These are phyloP conservation scores for Coniosporium apollinis DNA, from an alignment of 495 filamentous ascomycete species.

Conservation along the genomic window DNA sequence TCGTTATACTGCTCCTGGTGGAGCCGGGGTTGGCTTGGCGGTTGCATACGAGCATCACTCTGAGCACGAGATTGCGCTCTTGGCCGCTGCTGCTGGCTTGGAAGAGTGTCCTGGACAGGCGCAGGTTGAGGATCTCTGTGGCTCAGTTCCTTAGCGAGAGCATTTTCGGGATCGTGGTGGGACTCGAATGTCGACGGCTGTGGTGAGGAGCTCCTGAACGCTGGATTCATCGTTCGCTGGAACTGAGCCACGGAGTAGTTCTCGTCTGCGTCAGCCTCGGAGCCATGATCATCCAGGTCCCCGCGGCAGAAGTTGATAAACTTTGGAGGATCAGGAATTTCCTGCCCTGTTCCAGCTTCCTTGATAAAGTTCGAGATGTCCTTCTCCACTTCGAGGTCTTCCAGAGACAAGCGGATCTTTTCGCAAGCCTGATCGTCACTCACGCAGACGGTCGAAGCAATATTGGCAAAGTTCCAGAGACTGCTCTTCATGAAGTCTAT, in stretches of 20 bases:
- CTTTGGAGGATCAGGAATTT: slow-evolving; percentile 92
- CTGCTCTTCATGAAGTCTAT: slow-evolving; percentile 95
- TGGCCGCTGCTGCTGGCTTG: slow-evolving; percentile 30
- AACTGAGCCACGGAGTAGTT: slow-evolving; percentile 90
- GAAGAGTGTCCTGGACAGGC: slow-evolving; percentile 19
- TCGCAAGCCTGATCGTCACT: slow-evolving; percentile 90
- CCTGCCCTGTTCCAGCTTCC: slow-evolving; percentile 80
- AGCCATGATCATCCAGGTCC: slow-evolving; percentile 64
- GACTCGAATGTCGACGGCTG: slow-evolving; percentile 76
- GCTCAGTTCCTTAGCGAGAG: slow-evolving; percentile 44
- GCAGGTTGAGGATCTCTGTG: slow-evolving; percentile 29
- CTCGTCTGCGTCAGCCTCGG: slow-evolving; percentile 59
- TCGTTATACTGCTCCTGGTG: slow-evolving; percentile 43
- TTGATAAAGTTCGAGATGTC: slow-evolving; percentile 85
- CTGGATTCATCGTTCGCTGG: slow-evolving; percentile 83
- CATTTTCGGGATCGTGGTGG: slow-evolving; percentile 66
- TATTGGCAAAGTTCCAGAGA: slow-evolving; percentile 93
- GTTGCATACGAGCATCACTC: slow-evolving; percentile 4
- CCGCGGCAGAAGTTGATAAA: slow-evolving; percentile 98
- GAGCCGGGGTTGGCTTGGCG: slow-evolving; percentile 24
- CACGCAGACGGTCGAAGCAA: slow-evolving; percentile 95
- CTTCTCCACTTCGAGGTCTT: slow-evolving; percentile 91
- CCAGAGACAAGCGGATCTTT: slow-evolving; percentile 85
- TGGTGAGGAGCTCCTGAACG: slow-evolving; percentile 82
- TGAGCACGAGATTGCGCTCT: slow-evolving; percentile 8